Conservation (phyloP, 768 basidiomycete species). For the Strobilomyces echinocephalus region DNA sequence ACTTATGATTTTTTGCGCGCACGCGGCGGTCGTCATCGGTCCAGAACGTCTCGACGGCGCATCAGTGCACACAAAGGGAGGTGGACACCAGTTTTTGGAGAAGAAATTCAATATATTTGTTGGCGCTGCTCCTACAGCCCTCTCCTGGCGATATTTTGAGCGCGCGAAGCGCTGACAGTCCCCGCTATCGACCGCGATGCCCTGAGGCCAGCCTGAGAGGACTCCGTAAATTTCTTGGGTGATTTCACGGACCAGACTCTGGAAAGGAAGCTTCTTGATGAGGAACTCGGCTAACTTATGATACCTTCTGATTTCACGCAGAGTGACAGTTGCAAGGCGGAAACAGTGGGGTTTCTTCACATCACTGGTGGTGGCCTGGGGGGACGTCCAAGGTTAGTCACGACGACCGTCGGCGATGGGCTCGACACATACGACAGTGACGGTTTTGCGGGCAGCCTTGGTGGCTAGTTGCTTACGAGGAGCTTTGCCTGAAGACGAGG, state of each 20-base stretch:
- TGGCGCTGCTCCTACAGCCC: too few species aligned
- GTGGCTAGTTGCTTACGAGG: constrained; percentile 94
- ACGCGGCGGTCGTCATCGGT: too few species aligned
- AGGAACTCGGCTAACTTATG: constrained; percentile 99
- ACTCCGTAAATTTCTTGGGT: too few species aligned
- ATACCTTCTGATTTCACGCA: constrained; percentile 97
- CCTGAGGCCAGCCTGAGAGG: too few species aligned
- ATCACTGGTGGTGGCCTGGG: constrained; percentile 81
- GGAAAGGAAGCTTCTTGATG: constrained; percentile 99
- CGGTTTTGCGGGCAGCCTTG: constrained; percentile 92
- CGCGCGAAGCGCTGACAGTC: too few species aligned
- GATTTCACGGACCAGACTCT: constrained; percentile 94
- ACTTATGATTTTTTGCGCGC: too few species aligned
- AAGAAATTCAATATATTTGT: too few species aligned
- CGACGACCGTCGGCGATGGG: not conserved
- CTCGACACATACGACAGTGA: constrained; percentile 50
- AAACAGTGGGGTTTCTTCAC: constrained; percentile 99
- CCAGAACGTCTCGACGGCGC: too few species aligned
- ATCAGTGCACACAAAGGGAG: too few species aligned
- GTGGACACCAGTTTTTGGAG: too few species aligned
- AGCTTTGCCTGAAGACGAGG: constrained; percentile 62
- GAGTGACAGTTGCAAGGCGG: constrained; percentile 96
- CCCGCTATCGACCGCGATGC: too few species aligned
- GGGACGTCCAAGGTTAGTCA: constrained; percentile 10
- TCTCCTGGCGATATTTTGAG: too few species aligned